Evolutionary conservation across 1,139 yeast species (phyloP), one percentile per base, ranked within the genome.

Genomic region (Hansenula anomala): DNA sequence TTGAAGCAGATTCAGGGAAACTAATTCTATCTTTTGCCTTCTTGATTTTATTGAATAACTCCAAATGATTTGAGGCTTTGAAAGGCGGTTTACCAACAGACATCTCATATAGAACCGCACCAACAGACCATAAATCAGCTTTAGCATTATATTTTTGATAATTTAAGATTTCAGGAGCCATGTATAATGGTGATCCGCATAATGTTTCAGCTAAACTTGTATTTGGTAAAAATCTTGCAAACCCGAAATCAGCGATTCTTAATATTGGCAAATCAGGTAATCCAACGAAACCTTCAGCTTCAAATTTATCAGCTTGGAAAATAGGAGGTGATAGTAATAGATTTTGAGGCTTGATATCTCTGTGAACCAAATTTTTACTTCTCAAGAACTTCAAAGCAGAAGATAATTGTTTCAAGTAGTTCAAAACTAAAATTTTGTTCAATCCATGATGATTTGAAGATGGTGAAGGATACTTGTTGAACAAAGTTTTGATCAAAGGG

Each of bases 91-190:
- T 83, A 9, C 98, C 97, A 24, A 86, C 90, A 13, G 88, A 75
- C 96, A 92, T 89, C 61, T 92, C 98, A 60, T 83, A 92, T 14
- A 89, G 66, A 0, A 92, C 97, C 0, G 97, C 95, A 4, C 98
- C 98, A 6, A 92, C 96, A 2, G 97, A 88, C 98, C 98, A 92
- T 47, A 92, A 66, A 59, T 92, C 98, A 1, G 97, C 97, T 59
- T 89, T 90, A 4, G 97, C 98, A 54, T 90, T 89, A 63, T 92
- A 92, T 61, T 89, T 92, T 59, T 94, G 97, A 58, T 88, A 89
- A 46, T 95, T 73, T 52, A 92, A 70, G 36, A 92, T 94, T 61
- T 92, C 98, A 0, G 98, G 98, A 0, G 98, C 98, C 98, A 92
- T 92, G 61, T 94, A 92, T 34, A 92, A 66, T 1, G 98, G 98